phyloP scores from a whole-genome alignment of 768 basidiomycete species.

The Amanita pseudoporphyria region DNA sequence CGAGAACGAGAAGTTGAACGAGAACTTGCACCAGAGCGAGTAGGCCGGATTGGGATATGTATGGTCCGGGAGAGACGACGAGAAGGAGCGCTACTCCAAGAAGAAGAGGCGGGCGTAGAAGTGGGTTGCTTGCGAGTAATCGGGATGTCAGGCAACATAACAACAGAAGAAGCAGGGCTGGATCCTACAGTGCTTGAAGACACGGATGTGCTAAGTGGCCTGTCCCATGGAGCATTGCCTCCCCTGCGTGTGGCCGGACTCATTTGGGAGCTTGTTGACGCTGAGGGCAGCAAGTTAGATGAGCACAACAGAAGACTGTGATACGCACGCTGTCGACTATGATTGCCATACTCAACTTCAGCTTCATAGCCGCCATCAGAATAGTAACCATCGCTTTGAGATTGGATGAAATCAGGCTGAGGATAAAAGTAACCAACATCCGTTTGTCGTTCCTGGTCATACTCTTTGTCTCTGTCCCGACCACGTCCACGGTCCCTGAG shows the following conservation, averaged over 20 bases:
- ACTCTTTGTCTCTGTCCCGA: slow-evolving; percentile 34
- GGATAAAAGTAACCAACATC: slow-evolving; percentile 56
- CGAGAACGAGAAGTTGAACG: slow-evolving; percentile 93
- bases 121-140: slow-evolving; percentile 55
- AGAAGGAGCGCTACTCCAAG: slow-evolving; percentile 53
- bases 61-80: slow-evolving; percentile 82
- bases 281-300: slow-evolving; percentile 21
- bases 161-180: slow-evolving; percentile 51
- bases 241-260: slow-evolving; percentile 66
- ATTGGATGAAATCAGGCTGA: slow-evolving; percentile 44
- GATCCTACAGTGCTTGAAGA: slow-evolving; percentile 47
- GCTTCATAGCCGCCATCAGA: slow-evolving; percentile 81
- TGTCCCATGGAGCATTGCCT: slow-evolving; percentile 58
- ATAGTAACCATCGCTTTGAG: slow-evolving; percentile 61
- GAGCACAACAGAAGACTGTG: slow-evolving; percentile 21
- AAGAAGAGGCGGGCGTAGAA: slow-evolving; percentile 32
- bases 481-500: slow-evolving; percentile 40
- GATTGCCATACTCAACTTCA: slow-evolving; percentile 56
- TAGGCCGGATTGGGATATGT: slow-evolving; percentile 59
- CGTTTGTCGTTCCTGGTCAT: slow-evolving; percentile 42
- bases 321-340: slow-evolving; percentile 72
- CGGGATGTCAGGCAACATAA: slow-evolving; percentile 52
- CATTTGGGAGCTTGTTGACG: slow-evolving; percentile 53
- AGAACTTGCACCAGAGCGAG: slow-evolving; percentile 74
- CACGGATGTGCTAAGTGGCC: slow-evolving; percentile 42